Conservation (phyloP, 495 filamentous ascomycete genomes). For the Lichenothelia convexa region DNA sequence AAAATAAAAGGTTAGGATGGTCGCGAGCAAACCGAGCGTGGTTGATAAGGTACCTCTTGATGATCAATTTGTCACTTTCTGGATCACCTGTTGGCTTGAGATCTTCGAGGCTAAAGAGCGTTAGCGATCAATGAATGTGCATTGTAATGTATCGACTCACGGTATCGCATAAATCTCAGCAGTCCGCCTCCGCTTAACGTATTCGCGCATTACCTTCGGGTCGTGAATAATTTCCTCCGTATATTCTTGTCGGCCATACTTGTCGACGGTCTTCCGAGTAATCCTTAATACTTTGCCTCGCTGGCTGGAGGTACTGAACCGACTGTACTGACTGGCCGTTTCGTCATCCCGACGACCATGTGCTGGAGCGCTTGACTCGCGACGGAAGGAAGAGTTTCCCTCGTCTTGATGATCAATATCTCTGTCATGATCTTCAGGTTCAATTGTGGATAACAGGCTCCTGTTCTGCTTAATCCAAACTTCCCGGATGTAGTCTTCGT, state of each 20-base stretch:
- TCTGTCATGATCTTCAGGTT: conserved; percentile 28
- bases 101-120: conserved; percentile 29
- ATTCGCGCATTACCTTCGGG: conserved; percentile 53
- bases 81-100: conserved; percentile 57
- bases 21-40: background rate
- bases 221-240: conserved; percentile 49
- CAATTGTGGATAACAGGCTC: conserved; percentile 47
- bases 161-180: conserved; percentile 48
- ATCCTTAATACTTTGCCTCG: conserved; percentile 59
- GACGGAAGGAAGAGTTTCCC: conserved; percentile 3
- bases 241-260: conserved; percentile 41
- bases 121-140: too few species aligned
- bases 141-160: conserved; percentile 31
- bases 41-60: conserved; percentile 25
- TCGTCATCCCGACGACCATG: conserved; percentile 48
- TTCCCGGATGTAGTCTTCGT: conserved; percentile 67
- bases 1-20: background rate
- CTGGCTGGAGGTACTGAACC: conserved; percentile 49
- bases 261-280: conserved; percentile 40
- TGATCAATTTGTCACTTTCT: conserved; percentile 45
- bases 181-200: conserved; percentile 33
- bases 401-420: conserved; percentile 51
- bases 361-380: conserved; percentile 34
- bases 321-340: conserved; percentile 70
- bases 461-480: conserved; percentile 82